Conservation (phyloP, 371 early-diverging fungal genomes). For the Scutellospora calospora region DNA sequence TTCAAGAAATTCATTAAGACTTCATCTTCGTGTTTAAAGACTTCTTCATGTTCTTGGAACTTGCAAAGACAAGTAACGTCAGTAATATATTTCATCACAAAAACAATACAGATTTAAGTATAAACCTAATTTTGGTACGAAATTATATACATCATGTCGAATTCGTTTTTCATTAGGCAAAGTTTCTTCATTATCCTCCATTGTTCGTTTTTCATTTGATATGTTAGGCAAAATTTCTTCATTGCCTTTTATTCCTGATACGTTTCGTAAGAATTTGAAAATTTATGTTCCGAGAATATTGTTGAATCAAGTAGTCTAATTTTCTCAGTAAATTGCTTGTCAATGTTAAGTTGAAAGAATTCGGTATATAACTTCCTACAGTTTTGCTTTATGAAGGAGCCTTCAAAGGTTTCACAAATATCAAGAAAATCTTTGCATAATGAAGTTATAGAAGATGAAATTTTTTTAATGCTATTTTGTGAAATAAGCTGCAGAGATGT, state of each 20-base stretch:
- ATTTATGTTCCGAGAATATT: slow-evolving; percentile 20
- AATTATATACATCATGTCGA: neutral
- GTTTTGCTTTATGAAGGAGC: neutral
- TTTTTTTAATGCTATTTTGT: neutral
- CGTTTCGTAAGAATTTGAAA: slow-evolving; percentile 2
- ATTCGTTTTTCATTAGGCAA: neutral
- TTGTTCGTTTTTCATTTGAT: neutral
- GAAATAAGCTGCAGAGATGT: neutral
- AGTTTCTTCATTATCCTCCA: neutral
- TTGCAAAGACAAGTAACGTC: neutral
- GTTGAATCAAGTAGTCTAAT: slow-evolving; percentile 8
- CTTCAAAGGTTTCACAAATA: slow-evolving; percentile 17
- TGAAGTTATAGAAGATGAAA: neutral
- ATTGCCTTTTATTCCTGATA: neutral
- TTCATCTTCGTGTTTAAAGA: too few species aligned
- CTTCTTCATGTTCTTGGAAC: too few species aligned
- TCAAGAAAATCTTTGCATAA: slow-evolving; percentile 2
- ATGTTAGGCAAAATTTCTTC: neutral
- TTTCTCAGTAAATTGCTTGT: neutral
- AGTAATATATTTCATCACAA: neutral
- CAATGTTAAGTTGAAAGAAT: neutral
- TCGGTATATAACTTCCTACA: neutral
- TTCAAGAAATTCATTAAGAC: neutral
- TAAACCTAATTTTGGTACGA: neutral
- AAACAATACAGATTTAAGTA: neutral